Percentiles rank a stretch among this genome's conserved stretches.
These are phyloP conservation scores for Phymatotrichopsis omnivora DNA, from an alignment of 2,329 filamentous ascomycete genomes.

Conservation along the genomic window DNA sequence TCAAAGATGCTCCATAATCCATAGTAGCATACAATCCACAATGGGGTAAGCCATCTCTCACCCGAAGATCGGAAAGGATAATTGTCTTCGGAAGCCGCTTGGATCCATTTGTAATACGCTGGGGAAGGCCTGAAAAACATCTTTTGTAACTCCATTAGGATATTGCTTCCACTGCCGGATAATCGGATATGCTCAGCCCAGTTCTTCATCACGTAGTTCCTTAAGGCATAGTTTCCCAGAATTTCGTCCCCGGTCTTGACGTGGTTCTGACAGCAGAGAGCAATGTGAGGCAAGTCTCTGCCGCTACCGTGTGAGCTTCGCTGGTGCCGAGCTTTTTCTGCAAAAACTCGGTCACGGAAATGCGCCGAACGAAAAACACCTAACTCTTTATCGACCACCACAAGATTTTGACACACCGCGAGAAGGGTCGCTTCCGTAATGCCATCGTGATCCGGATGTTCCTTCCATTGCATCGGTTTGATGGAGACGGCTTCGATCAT, in stretches of 20 bases:
- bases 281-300: constrained; percentile 7
- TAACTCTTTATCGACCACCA: constrained; percentile 17
- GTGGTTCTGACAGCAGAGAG: not conserved
- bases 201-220: too few species aligned
- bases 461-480: not conserved
- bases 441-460: not conserved
- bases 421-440: constrained; percentile 8
- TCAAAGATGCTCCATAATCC: too few species aligned
- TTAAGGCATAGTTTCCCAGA: not conserved
- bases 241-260: not conserved
- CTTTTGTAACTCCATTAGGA: too few species aligned
- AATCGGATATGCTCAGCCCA: too few species aligned
- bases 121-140: too few species aligned
- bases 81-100: too few species aligned
- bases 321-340: not conserved
- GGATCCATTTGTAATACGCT: too few species aligned
- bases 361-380: constrained; percentile 26
- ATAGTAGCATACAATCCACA: too few species aligned
- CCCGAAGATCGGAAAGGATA: too few species aligned
- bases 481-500: constrained; percentile 12
- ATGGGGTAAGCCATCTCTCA: too few species aligned
- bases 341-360: constrained; percentile 24
- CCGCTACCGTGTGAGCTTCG: not conserved
- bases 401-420: constrained; percentile 20
- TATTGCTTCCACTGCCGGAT: too few species aligned